A percentile compares a stretch with the other conserved stretches of the same genome.
Conservation (phyloP, 2,329 filamentous ascomycete genomes). For the Graphiopsis chlorocephala region DNA sequence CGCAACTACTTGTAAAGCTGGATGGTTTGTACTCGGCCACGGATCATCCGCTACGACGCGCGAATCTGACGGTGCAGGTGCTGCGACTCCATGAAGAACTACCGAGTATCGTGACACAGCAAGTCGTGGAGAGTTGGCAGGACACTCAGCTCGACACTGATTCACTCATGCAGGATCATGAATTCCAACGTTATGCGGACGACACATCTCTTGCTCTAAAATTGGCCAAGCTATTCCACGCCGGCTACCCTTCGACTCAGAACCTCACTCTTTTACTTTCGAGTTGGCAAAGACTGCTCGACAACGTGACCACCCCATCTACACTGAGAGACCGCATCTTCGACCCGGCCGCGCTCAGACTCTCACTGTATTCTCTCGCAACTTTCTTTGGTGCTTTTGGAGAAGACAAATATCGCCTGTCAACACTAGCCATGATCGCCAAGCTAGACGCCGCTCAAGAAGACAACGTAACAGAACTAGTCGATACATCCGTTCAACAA, state of each 20-base stretch:
- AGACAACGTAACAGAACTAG: not conserved
- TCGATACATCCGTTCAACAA: not conserved
- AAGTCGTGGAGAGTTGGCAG: not conserved
- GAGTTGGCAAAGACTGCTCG: constrained; percentile 40
- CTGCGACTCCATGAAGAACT: constrained; percentile 26
- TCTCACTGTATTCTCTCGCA: constrained; percentile 52
- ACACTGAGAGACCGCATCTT: constrained; percentile 48
- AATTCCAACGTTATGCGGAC: constrained; percentile 32
- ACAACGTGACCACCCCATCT: constrained; percentile 31
- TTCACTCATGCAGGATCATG: constrained; percentile 30
- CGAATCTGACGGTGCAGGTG: constrained; percentile 16
- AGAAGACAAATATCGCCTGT: constrained; percentile 40
- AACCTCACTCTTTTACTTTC: constrained; percentile 34
- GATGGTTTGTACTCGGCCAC: constrained; percentile 21
- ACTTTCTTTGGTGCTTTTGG: constrained; percentile 60
- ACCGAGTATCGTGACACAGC: constrained; percentile 22
- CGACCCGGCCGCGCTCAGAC: constrained; percentile 48
- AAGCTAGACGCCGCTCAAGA: constrained; percentile 12
- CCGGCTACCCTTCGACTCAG: constrained; percentile 27
- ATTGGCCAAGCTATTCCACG: constrained; percentile 45
- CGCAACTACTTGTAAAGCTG: constrained; percentile 22
- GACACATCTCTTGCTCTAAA: constrained; percentile 37
- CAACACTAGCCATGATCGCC: constrained; percentile 17
- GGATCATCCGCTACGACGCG: constrained; percentile 31
- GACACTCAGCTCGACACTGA: not conserved